These are phyloP conservation scores for Podaxis pistillaris DNA, from an alignment of 768 basidiomycete genomes.

Conservation along the genomic window DNA sequence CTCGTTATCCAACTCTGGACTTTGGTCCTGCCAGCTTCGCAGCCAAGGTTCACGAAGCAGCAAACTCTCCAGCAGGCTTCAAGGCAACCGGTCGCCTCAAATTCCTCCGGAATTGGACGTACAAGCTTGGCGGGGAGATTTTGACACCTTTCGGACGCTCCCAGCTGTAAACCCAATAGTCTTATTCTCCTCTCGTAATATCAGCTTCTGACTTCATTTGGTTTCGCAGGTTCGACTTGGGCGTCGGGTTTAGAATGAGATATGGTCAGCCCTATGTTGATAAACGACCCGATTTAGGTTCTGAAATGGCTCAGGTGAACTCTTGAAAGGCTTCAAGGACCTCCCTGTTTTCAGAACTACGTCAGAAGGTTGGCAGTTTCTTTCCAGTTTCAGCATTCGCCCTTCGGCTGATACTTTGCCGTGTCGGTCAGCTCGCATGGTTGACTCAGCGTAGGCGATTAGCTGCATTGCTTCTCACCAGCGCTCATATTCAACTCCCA, in stretches of 20 bases:
- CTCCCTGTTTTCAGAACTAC: conserved; percentile 67
- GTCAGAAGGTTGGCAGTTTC: conserved; percentile 39
- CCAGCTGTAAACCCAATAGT: conserved; percentile 45
- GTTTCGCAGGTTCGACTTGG: conserved; percentile 39
- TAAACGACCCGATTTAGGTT: not conserved
- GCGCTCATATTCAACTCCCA: conserved; percentile 14
- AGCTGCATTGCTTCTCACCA: not conserved
- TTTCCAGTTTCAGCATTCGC: not conserved
- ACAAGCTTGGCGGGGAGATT: conserved; percentile 74
- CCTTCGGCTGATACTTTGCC: conserved; percentile 5
- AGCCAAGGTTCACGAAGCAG: conserved; percentile 43
- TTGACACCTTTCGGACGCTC: conserved; percentile 76
- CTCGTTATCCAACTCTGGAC: conserved; percentile 53
- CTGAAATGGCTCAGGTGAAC: conserved; percentile 20
- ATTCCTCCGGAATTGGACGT: conserved; percentile 76
- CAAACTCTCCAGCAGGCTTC: conserved; percentile 36
- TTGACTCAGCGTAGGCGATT: conserved; percentile 41
- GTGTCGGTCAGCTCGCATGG: conserved; percentile 43
- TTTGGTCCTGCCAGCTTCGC: conserved; percentile 46
- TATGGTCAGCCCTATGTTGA: conserved; percentile 44
- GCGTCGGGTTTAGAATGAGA: conserved; percentile 57
- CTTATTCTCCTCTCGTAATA: conserved; percentile 15
- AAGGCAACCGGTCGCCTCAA: conserved; percentile 50
- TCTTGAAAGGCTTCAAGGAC: conserved; percentile 40
- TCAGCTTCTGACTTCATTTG: not conserved